Conservation (phyloP, 345 rosid genomes). For the Arabidopsis arenosa region DNA sequence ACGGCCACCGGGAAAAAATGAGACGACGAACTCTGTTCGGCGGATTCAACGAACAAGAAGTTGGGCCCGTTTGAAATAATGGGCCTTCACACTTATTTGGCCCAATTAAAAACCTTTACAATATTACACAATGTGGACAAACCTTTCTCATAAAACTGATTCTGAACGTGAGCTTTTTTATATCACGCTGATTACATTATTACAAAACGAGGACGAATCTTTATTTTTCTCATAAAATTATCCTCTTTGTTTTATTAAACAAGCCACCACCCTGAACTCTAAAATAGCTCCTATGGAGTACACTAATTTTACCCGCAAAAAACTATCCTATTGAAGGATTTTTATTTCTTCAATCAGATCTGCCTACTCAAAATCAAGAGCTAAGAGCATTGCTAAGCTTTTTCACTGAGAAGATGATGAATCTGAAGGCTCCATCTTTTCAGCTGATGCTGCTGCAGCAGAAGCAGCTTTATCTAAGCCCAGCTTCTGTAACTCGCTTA, state of each 20-base stretch:
- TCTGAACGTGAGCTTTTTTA: neutral
- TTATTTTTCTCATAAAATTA: neutral
- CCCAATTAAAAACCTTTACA: neutral
- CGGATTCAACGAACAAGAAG: neutral
- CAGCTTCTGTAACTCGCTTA: slow-evolving; percentile 67
- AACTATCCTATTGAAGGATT: neutral
- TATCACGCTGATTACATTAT: neutral
- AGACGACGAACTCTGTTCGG: slow-evolving; percentile 13
- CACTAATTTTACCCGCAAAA: neutral
- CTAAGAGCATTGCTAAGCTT: slow-evolving; percentile 2
- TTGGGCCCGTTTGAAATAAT: neutral
- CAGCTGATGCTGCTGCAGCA: slow-evolving; percentile 67
- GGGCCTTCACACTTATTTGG: slow-evolving; percentile 8
- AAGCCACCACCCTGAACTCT: neutral
- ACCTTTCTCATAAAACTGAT: slow-evolving; percentile 2
- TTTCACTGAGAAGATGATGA: slow-evolving; percentile 28
- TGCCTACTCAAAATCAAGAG: slow-evolving; percentile 16
- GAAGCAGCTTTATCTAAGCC: slow-evolving; percentile 79
- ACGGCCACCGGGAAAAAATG: slow-evolving; percentile 7
- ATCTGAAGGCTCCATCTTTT: slow-evolving; percentile 43
- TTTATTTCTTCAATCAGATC: slow-evolving; percentile 10
- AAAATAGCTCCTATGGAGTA: neutral
- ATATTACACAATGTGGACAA: slow-evolving; percentile 5
- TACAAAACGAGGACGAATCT: slow-evolving; percentile 1
- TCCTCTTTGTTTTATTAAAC: neutral